Conservation (phyloP, 345 rosid species). For the Citrus maxima region DNA sequence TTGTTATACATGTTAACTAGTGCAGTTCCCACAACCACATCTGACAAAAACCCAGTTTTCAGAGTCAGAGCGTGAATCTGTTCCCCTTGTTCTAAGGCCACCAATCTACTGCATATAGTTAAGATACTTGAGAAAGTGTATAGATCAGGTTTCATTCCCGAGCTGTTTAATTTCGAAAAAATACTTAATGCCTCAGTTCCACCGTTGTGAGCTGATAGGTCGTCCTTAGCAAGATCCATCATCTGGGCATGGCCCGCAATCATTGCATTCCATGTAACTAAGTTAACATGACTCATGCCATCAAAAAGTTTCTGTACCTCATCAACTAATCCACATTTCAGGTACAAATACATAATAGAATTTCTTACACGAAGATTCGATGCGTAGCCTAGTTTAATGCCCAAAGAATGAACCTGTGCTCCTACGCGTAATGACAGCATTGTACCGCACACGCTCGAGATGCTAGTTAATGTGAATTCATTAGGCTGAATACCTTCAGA, state of each 20-base stretch:
- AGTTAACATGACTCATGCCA: slow-evolving; percentile 25
- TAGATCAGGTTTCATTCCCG: slow-evolving; percentile 41
- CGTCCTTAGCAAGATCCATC: slow-evolving; percentile 39
- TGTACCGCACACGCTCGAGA: slow-evolving; percentile 44
- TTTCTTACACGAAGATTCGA: slow-evolving; percentile 31
- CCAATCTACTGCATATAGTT: slow-evolving; percentile 40
- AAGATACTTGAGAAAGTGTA: slow-evolving; percentile 56
- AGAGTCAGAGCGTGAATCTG: slow-evolving; percentile 52
- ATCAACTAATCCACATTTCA: slow-evolving; percentile 39
- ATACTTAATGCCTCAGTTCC: slow-evolving; percentile 45
- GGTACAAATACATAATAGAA: slow-evolving; percentile 50
- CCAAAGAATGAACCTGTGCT: slow-evolving; percentile 40
- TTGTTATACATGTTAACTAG: slow-evolving; percentile 54
- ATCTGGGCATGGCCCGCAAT: slow-evolving; percentile 56
- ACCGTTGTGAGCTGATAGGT: slow-evolving; percentile 27
- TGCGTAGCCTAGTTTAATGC: slow-evolving; percentile 38
- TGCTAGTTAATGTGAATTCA: slow-evolving; percentile 49
- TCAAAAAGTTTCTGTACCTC: slow-evolving; percentile 37
- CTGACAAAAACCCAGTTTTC: slow-evolving; percentile 41
- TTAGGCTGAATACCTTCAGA: slow-evolving; percentile 41
- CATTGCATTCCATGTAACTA: slow-evolving; percentile 60
- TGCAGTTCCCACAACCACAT: slow-evolving; percentile 52
- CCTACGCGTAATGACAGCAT: slow-evolving; percentile 33
- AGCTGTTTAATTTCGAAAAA: slow-evolving; percentile 32
- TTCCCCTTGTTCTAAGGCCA: slow-evolving; percentile 46